These are phyloP conservation scores for Glebionis coronaria DNA, from an alignment of 129 eudicot genomes.

Conservation along the genomic window DNA sequence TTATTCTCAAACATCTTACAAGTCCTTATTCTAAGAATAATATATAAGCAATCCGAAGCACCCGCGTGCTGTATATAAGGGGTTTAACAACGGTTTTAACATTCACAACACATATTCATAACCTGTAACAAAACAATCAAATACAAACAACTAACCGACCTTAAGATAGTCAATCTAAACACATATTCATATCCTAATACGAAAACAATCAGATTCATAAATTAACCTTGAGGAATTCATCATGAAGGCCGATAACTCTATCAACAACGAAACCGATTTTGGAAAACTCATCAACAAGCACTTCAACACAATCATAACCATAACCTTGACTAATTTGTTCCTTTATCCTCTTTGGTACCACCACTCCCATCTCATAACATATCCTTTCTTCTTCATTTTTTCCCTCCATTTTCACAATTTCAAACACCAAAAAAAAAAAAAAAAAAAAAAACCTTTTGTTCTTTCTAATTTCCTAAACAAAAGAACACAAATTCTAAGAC, in stretches of 20 bases:
- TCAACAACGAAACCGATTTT: conserved; percentile 65
- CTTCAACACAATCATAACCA: conserved; percentile 52
- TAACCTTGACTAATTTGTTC: conserved; percentile 33
- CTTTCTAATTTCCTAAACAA: conserved; percentile 3
- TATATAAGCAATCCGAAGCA: too few relatives aligned
- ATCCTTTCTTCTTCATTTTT: conserved; percentile 32
- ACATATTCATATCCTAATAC: too few relatives aligned
- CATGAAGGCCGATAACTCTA: conserved; percentile 67
- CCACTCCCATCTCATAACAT: conserved; percentile 75
- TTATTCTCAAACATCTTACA: too few relatives aligned
- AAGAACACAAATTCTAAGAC: background rate
- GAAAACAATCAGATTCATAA: conserved; percentile 11
- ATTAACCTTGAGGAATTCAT: conserved; percentile 75
- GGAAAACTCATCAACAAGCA: conserved; percentile 60
- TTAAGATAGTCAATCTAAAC: too few relatives aligned
- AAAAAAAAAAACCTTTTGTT: too few relatives aligned
- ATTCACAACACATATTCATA: too few relatives aligned
- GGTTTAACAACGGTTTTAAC: too few relatives aligned
- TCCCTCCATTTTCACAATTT: conserved; percentile 46
- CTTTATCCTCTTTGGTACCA: conserved; percentile 48
- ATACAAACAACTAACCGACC: too few relatives aligned
- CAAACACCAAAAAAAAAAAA: background rate
- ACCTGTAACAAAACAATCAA: background rate
- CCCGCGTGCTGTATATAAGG: too few relatives aligned
- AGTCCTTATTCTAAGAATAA: too few relatives aligned